Evolutionary conservation across 2,329 filamentous ascomycete genomes (phyloP).

Genomic region (Talaromyces atroroseus): DNA sequence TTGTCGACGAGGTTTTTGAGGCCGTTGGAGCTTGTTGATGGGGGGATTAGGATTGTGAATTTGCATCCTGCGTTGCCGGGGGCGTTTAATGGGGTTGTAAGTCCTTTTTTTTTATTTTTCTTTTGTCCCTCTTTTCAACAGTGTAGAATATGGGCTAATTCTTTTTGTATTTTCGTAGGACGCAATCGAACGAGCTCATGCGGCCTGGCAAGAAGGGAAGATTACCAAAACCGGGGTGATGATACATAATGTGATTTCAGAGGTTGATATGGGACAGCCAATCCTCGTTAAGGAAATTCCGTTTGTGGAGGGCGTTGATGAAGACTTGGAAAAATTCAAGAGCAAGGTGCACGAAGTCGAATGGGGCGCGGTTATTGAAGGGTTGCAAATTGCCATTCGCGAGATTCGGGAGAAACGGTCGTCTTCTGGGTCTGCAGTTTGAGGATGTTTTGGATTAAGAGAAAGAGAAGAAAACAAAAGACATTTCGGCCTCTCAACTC

Average conservation of each 20-base stretch:
- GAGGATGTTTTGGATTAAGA: background rate
- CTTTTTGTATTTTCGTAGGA: constrained; percentile 24
- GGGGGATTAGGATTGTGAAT: constrained; percentile 68
- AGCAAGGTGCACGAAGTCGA: constrained; percentile 69
- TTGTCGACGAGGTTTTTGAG: constrained; percentile 64
- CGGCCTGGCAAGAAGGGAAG: constrained; percentile 64
- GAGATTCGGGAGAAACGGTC: constrained; percentile 23
- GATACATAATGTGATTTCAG: constrained; percentile 75
- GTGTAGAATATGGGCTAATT: background rate
- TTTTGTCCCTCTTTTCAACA: background rate
- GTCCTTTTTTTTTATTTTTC: constrained; percentile 15
- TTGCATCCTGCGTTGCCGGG: constrained; percentile 71
- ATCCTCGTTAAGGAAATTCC: constrained; percentile 67
- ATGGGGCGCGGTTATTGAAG: constrained; percentile 73
- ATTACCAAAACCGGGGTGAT: constrained; percentile 72
- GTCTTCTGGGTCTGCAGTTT: background rate
- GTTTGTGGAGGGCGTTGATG: constrained; percentile 54
- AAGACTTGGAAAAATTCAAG: constrained; percentile 62
- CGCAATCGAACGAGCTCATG: constrained; percentile 73
- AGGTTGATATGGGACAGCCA: constrained; percentile 74
- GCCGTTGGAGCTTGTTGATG: constrained; percentile 50
- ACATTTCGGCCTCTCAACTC: background rate
- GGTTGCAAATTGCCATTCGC: constrained; percentile 42
- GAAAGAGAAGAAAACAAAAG: background rate
- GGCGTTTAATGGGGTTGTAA: constrained; percentile 65